These are phyloP conservation scores for Quercus dentata DNA, from an alignment of 306 rosid genomes.

Conservation along the genomic window DNA sequence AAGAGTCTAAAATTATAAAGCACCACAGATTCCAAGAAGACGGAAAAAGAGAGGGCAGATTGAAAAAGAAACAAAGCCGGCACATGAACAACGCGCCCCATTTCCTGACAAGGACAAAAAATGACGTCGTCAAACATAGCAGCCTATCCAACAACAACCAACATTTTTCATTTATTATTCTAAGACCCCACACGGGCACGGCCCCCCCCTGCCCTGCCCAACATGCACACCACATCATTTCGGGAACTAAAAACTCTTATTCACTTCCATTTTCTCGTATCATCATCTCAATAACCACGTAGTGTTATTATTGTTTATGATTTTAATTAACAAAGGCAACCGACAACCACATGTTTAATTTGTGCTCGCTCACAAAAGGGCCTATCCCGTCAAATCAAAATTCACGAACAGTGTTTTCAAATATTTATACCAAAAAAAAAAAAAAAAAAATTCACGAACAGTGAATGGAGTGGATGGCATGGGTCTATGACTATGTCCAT, in stretches of 20 bases:
- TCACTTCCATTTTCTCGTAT: not conserved
- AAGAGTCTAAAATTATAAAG: not conserved
- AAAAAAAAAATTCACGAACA: too few relatives aligned
- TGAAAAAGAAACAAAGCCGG: slow-evolving; percentile 13
- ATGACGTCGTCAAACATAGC: slow-evolving; percentile 10
- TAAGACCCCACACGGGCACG: not conserved
- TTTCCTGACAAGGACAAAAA: not conserved
- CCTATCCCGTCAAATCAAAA: too few relatives aligned
- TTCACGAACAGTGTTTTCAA: too few relatives aligned
- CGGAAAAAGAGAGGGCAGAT: not conserved
- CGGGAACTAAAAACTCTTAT: too few relatives aligned
- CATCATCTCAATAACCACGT: too few relatives aligned
- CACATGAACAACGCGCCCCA: slow-evolving; percentile 7
- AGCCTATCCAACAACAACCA: not conserved
- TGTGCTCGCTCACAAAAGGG: too few relatives aligned
- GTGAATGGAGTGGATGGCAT: too few relatives aligned
- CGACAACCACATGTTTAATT: too few relatives aligned
- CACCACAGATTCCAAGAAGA: not conserved
- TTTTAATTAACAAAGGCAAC: not conserved
- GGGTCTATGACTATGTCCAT: not conserved
- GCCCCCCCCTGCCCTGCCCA: not conserved
- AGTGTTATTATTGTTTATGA: too few relatives aligned
- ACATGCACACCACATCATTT: not conserved
- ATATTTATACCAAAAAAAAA: too few relatives aligned
- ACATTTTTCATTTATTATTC: too few relatives aligned